phyloP scores from a whole-genome alignment of 2,329 filamentous ascomycete genomes.

The Xylariaceae sp. region DNA sequence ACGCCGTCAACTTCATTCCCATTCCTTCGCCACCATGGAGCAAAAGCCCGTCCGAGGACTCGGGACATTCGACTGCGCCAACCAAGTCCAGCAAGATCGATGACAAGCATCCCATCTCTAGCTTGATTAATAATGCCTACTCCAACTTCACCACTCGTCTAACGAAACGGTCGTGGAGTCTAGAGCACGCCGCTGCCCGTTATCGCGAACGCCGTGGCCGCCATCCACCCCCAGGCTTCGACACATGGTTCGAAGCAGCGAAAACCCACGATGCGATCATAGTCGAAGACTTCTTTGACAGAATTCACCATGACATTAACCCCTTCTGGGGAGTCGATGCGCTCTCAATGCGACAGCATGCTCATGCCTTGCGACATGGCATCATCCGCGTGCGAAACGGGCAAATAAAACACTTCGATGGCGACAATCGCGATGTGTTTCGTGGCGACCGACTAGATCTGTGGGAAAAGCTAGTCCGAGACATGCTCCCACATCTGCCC shows the following conservation, averaged over 20 bases:
- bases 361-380: slow-evolving; percentile 25
- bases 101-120: slow-evolving; percentile 4
- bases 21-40: neutral
- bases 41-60: neutral
- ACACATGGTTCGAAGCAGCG: slow-evolving; percentile 56
- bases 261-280: slow-evolving; percentile 48
- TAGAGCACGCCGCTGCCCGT: slow-evolving; percentile 49
- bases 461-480: slow-evolving; percentile 48
- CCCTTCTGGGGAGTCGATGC: slow-evolving; percentile 57
- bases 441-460: slow-evolving; percentile 32
- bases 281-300: slow-evolving; percentile 63
- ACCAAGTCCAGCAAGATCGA: neutral
- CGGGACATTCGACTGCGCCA: neutral
- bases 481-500: slow-evolving; percentile 50
- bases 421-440: slow-evolving; percentile 29
- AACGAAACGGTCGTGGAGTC: slow-evolving; percentile 42
- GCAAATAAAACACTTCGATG: slow-evolving; percentile 33
- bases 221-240: slow-evolving; percentile 61
- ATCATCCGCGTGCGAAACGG: slow-evolving; percentile 47
- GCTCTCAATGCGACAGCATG: slow-evolving; percentile 35
- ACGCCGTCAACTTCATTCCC: neutral
- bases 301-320: slow-evolving; percentile 59
- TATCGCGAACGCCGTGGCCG: slow-evolving; percentile 56
- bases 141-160: slow-evolving; percentile 21
- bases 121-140: slow-evolving; percentile 1